Evolutionary conservation across 148 eudicot species (phyloP).

Genomic region (Fagopyrum esculentum): DNA sequence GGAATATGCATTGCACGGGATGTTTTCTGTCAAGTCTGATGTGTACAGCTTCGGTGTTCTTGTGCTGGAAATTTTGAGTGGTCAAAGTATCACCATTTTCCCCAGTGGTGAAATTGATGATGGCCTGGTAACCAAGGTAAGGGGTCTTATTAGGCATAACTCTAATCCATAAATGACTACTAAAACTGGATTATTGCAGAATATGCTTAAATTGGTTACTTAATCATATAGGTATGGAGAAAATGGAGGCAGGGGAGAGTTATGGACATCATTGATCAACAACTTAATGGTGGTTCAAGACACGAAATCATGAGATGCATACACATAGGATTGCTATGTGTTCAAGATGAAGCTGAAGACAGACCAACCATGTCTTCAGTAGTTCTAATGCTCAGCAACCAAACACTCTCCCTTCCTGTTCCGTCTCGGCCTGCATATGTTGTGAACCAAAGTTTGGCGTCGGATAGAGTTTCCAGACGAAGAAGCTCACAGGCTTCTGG

Average conservation of each 20-base stretch:
- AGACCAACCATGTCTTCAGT: constrained; percentile 36
- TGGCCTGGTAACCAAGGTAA: constrained; percentile 10
- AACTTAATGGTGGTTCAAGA: constrained; percentile 3
- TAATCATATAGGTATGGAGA: constrained; percentile 26
- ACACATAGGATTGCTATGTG: constrained; percentile 32
- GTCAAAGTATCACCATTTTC: background rate
- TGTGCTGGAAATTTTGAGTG: constrained; percentile 5
- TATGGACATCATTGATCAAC: constrained; percentile 17
- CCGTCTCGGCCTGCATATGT: constrained; percentile 29
- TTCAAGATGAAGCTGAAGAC: constrained; percentile 23
- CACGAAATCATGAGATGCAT: constrained; percentile 29
- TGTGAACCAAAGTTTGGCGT: constrained; percentile 1
- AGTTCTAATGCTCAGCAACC: constrained; percentile 24
- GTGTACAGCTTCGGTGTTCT: constrained; percentile 30
- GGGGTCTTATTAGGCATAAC: background rate
- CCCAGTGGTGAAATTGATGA: background rate
- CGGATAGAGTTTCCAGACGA: background rate
- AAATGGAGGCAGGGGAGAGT: constrained; percentile 22
- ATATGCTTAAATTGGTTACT: background rate
- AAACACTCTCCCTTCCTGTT: constrained; percentile 15
- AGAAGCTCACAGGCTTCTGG: background rate
- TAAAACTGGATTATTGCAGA: background rate
- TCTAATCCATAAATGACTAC: background rate
- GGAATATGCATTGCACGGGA: constrained; percentile 21
- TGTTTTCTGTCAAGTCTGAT: constrained; percentile 32